Evolutionary conservation across 805 yeast genomes (phyloP), one percentile per base, ranked within the genome.

Genomic region (Teunomyces panamensis): DNA sequence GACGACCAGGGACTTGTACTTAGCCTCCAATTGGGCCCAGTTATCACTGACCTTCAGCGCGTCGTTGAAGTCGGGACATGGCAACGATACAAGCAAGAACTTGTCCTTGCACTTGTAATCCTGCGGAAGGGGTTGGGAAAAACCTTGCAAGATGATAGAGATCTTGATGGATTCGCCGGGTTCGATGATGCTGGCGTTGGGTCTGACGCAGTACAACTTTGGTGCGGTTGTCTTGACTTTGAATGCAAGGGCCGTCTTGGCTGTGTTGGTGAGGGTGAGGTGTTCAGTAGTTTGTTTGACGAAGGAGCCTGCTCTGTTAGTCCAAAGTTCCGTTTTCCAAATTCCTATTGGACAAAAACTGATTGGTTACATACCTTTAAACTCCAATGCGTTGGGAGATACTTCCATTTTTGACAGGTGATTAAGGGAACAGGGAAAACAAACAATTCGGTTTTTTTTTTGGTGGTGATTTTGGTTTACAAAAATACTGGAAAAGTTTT

Each of bases 191-290:
- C 94, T 82, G 50, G 97, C 92, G 67, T 91, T 94, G 53, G 99
- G 99, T 71, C 97, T 85, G 45, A 94, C 98, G 68, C 96, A 89
- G 75, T 91, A 85, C 68, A 89, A 75, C 68, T 89, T 91, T 51
- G 99, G 99, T 8, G 98, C 97, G 5, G 99, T 94, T 41, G 99
- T 92, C 73, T 92, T 94, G 63, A 94, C 97, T 74, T 94, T 94
- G 78, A 89, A 94, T 28, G 96, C 97, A 59, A 81, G 69, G 39
- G 84, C 75, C 29, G 82, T 71, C 46, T 75, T 74, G 11, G 80
- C 67, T 35, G 85, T 73, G 57, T 83, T 84, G 67, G 76, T 64
- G 54, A 84, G 75, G 39, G 71, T 65, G 58, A 84, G 73, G 48
- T 74, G 69, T 63, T 84, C 85, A 13, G 94, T 85, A 37, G 85